phyloP scores from a whole-genome alignment of 805 yeast species.

The Candida hungchunana region DNA sequence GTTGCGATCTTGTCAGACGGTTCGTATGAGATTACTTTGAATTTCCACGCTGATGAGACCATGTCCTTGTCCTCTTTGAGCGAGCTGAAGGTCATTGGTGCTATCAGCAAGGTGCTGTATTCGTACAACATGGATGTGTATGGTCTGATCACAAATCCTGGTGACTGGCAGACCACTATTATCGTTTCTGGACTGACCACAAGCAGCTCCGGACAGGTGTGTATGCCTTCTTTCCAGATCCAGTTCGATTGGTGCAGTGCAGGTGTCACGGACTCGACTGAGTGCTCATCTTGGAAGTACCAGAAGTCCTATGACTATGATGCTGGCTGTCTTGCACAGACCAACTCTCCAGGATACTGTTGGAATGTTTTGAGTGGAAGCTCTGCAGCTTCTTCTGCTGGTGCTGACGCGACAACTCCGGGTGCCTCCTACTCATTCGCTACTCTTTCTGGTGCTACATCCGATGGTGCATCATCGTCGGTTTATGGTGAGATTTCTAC shows the following conservation, averaged over 20 bases:
- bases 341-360: conserved; percentile 2
- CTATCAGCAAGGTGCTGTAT: conserved; percentile 5
- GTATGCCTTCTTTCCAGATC: conserved; percentile 11
- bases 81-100: conserved; percentile 16
- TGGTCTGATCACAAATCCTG: conserved; percentile 9
- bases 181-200: conserved; percentile 2
- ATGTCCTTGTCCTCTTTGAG: conserved; percentile 8
- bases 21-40: conserved; percentile 11
- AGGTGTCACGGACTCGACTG: conserved; percentile 3
- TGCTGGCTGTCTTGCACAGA: neutral
- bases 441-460: too few relatives aligned
- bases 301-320: conserved; percentile 1
- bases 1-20: conserved; percentile 7
- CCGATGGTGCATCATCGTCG: too few relatives aligned
- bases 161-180: conserved; percentile 10
- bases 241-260: conserved; percentile 15
- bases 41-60: conserved; percentile 4
- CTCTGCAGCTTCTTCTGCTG: too few relatives aligned
- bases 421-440: too few relatives aligned
- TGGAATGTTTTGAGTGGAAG: too few relatives aligned
- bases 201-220: conserved; percentile 1
- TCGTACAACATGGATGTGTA: conserved; percentile 7
- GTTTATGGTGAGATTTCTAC: too few relatives aligned
- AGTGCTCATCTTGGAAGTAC: neutral
- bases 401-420: too few relatives aligned